Evolutionary conservation across 306 rosid genomes (phyloP), one percentile per base, ranked within the genome.

Genomic region (Cotoneaster glaucophyllus): DNA sequence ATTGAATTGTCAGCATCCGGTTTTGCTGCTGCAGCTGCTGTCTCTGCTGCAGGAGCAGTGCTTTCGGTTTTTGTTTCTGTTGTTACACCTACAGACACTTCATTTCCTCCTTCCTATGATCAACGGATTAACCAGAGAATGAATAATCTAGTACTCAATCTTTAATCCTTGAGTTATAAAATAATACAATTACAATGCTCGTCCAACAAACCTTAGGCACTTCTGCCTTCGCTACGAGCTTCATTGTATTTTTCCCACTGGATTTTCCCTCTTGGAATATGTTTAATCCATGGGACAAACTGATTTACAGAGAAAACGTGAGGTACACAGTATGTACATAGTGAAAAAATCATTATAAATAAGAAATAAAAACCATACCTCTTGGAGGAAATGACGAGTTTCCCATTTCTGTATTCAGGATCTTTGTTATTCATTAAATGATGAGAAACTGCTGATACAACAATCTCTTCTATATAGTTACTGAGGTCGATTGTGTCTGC

Each of bases 331-430:
- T 66, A 50, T 21, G 11, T 15, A 15, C 26, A 18, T 26, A 13
- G 62, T 44, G 26, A 75, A 37, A 70, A 54, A 34, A 74, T 56
- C 71, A 57, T 24, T 52, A 61, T 45, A 74, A 6, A 21, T 21
- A n/a, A 8, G 9, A 56, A 56, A 21, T 56, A 39, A 15, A 58
- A 8, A 69, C 77, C 79, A 79, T 69, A 90, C 99, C 99, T 92
- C 64, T 81, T 84, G 81, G 88, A 80, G 6, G 97, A 86, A 82
- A 96, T 89, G 54, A 90, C 69, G 18, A 96, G 96, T 71, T 90
- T 96, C 22, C 97, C 99, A 82, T 90, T 96, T 81, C 97, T 83
- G 86, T 96, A 96, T 68, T 89, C 99, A 14, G 91, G 97, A 74
- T 90, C 93, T 86, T 79, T 92, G 88, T 84, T 96, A 67, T 90